These are phyloP conservation scores for Pyrrhoderma noxium DNA, from an alignment of 1,284 basidiomycete species.

Conservation along the genomic window DNA sequence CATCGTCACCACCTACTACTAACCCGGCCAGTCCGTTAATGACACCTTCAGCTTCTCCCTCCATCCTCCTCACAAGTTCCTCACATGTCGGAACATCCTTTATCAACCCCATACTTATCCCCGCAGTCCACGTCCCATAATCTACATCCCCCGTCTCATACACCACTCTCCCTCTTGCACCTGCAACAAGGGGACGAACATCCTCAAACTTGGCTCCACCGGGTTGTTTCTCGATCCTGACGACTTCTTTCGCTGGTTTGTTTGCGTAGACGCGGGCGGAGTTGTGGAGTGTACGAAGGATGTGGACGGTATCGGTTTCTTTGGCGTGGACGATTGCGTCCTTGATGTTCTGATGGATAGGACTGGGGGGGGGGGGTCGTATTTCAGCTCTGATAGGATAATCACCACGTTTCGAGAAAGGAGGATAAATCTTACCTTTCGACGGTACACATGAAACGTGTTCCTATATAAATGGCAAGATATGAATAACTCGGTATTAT, in stretches of 20 bases:
- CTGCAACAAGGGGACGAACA: conserved; percentile 66
- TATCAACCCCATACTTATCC: conserved; percentile 78
- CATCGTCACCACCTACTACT: background rate
- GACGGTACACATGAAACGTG: conserved; percentile 82
- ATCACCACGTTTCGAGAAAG: no score
- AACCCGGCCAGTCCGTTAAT: conserved; percentile 43
- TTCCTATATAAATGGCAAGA: conserved; percentile 40
- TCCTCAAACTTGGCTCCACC: conserved; percentile 89
- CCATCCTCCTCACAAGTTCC: conserved; percentile 65
- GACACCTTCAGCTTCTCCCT: conserved; percentile 69
- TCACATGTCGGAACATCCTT: conserved; percentile 83
- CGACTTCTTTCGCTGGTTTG: conserved; percentile 73
- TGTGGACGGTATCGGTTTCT: conserved; percentile 82
- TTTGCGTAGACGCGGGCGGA: conserved; percentile 90
- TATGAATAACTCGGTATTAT: no score
- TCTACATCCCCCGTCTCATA: conserved; percentile 85
- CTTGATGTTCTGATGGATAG: conserved; percentile 90
- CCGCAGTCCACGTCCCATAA: conserved; percentile 82
- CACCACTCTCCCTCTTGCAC: conserved; percentile 51
- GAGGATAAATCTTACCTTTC: conserved; percentile 63
- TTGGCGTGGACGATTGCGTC: conserved; percentile 77
- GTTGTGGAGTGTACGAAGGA: conserved; percentile 83
- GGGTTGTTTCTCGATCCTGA: conserved; percentile 70
- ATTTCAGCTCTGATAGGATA: conserved; percentile 26
- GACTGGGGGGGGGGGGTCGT: no score